Evolutionary conservation across 192 early-diverging fungal genomes (phyloP).

Genomic region (Ambispora gerdemannii): DNA sequence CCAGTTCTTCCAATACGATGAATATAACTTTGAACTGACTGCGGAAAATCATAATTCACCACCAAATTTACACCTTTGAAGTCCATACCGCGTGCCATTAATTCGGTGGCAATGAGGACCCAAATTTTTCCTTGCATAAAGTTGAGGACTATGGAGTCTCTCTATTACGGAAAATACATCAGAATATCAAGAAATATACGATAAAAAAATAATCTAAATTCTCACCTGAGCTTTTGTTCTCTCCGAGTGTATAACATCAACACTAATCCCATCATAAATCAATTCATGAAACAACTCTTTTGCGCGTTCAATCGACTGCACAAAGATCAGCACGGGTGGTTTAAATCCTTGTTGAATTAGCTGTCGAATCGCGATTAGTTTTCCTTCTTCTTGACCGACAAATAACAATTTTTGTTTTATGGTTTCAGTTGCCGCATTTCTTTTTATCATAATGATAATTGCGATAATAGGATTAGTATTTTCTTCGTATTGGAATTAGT

Average conservation of each 20-base stretch:
- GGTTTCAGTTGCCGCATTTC: slow-evolving; percentile 86
- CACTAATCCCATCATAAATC: slow-evolving; percentile 95
- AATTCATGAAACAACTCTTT: slow-evolving; percentile 96
- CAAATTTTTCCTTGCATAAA: slow-evolving; percentile 90
- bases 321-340: slow-evolving; percentile 93
- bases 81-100: slow-evolving; percentile 98
- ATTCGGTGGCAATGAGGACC: slow-evolving; percentile 94
- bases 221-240: slow-evolving; percentile 82
- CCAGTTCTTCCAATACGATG: slow-evolving; percentile 98
- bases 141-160: slow-evolving; percentile 84
- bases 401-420: slow-evolving; percentile 88
- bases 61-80: slow-evolving; percentile 97
- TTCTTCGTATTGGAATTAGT: too few species aligned
- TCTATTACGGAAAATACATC: slow-evolving; percentile 39
- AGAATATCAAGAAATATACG: not conserved
- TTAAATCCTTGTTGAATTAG: slow-evolving; percentile 78
- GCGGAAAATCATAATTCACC: slow-evolving; percentile 98
- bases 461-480: too few species aligned
- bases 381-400: slow-evolving; percentile 92
- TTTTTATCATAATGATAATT: too few species aligned
- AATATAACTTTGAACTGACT: slow-evolving; percentile 87
- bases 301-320: slow-evolving; percentile 96
- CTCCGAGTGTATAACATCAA: slow-evolving; percentile 97
- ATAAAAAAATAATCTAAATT: slow-evolving; percentile 4
- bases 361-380: slow-evolving; percentile 88